These are phyloP conservation scores for Trichosporon asahii DNA, from an alignment of 1,284 basidiomycete species.

Conservation along the genomic window DNA sequence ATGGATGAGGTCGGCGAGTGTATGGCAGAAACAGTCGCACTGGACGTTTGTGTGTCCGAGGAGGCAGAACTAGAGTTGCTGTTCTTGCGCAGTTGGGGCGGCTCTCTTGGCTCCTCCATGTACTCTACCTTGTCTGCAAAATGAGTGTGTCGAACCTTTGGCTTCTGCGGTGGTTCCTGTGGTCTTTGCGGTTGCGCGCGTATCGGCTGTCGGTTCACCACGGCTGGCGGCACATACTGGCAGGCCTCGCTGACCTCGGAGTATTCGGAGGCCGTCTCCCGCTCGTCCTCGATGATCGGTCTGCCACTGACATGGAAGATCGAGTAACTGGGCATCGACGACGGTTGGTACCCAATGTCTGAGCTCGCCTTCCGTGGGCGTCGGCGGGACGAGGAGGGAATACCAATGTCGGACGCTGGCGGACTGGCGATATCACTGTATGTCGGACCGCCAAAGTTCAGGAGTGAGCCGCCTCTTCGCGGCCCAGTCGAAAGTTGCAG, in stretches of 20 bases:
- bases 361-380: not conserved
- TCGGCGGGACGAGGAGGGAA: not conserved
- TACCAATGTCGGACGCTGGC: not conserved
- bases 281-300: slow-evolving; percentile 1
- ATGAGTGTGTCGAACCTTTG: not conserved
- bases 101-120: not conserved
- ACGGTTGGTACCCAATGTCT: not conserved
- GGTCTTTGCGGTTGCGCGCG: not conserved
- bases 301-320: not conserved
- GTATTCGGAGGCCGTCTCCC: not conserved
- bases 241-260: slow-evolving; percentile 1
- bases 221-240: not conserved
- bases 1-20: not conserved
- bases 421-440: not conserved
- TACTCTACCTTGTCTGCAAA: not conserved
- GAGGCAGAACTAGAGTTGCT: not conserved
- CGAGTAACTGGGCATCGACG: not conserved
- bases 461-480: not conserved
- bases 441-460: not conserved
- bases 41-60: not conserved
- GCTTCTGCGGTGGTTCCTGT: not conserved
- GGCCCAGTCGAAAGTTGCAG: not conserved
- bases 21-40: not conserved
- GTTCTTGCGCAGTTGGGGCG: not conserved
- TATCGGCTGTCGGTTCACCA: not conserved